Base-by-base conservation (phyloP, 495 filamentous ascomycete genomes). In the Penicillium waksmanii region DNA sequence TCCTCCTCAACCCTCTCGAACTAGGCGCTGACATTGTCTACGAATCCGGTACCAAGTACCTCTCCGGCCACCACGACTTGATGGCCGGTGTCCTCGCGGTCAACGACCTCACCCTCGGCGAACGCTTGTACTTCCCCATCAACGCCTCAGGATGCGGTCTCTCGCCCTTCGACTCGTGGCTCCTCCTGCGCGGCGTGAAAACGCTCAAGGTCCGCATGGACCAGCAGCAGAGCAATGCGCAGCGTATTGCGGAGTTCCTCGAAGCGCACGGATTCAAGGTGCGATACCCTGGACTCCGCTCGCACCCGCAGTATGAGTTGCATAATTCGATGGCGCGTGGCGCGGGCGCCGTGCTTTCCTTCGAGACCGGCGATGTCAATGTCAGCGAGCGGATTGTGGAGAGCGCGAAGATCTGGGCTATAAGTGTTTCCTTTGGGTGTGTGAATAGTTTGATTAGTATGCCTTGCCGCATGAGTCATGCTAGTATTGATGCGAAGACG, bases 391-490 rank as follows among this genome's bases (percentile, higher is more conserved):
- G 92, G 9, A 96, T 98, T 67, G 95, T 98, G 3, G 96, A 97
- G 77, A 88, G 88, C 36, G 91, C 95, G 4, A 84, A 90, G 62
- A 77, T 98, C 25, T 98, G 93, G 89, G 92, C 89, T 18, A 98
- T 98, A 62, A 92, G 89, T 60, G 95, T 98, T 53, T 95, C 90
- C 64, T 98, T 98, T 71, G 95, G 95, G 36, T 97, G 96, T 74
- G 96, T 98, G 46, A 98, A 98, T 75, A 95, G 90, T 76, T 73
- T 98, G 74, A 98, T 98, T 74, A 96, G 92, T 76, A 96, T 98
- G 95, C 95, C 95, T 11, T 98, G 95, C 68, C 91, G 90, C 59
- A 98, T 98, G 95, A 98, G 96, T 74, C 95, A 98, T 78, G 95
- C 95, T 19, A 97, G 93, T 70, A 98, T 98, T 72, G 96, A 98